Conservation (phyloP, 768 basidiomycete species). For the Tremella fuciformis region DNA sequence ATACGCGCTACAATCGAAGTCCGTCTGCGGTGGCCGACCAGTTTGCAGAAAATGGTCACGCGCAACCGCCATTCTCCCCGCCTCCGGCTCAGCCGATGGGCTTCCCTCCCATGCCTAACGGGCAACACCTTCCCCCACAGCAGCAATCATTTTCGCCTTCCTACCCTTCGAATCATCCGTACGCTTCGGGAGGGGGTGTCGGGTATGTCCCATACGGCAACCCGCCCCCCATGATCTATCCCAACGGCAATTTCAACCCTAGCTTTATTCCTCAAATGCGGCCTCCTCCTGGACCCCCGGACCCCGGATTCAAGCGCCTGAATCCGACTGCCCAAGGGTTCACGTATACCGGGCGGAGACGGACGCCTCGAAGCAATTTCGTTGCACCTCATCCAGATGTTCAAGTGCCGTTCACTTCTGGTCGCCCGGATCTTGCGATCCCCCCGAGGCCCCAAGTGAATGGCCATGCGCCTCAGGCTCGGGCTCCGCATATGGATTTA, state of each 20-base stretch:
- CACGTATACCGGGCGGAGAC: conserved; percentile 15
- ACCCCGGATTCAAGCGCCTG: conserved; percentile 18
- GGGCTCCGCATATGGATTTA: too few species aligned
- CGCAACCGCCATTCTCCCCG: not conserved
- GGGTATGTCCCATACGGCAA: conserved; percentile 31
- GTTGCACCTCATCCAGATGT: not conserved
- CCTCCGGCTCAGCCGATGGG: not conserved
- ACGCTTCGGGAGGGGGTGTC: conserved; percentile 34
- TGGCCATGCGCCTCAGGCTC: too few species aligned
- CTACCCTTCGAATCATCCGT: conserved; percentile 36
- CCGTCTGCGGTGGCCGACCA: too few species aligned
- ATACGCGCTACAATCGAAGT: not conserved
- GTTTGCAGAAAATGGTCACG: not conserved
- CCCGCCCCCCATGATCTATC: not conserved
- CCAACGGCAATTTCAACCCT: not conserved
- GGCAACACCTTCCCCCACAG: conserved; percentile 1
- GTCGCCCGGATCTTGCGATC: not conserved
- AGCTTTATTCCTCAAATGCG: not conserved
- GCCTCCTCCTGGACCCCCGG: not conserved
- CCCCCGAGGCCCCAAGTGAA: not conserved
- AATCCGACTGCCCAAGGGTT: conserved; percentile 45
- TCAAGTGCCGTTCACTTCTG: not conserved
- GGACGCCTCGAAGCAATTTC: conserved; percentile 1
- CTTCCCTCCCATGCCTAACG: conserved; percentile 6
- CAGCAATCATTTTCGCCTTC: conserved; percentile 12